These are phyloP conservation scores for Acidomyces sp. DNA, from an alignment of 495 filamentous ascomycete species.

Conservation along the genomic window DNA sequence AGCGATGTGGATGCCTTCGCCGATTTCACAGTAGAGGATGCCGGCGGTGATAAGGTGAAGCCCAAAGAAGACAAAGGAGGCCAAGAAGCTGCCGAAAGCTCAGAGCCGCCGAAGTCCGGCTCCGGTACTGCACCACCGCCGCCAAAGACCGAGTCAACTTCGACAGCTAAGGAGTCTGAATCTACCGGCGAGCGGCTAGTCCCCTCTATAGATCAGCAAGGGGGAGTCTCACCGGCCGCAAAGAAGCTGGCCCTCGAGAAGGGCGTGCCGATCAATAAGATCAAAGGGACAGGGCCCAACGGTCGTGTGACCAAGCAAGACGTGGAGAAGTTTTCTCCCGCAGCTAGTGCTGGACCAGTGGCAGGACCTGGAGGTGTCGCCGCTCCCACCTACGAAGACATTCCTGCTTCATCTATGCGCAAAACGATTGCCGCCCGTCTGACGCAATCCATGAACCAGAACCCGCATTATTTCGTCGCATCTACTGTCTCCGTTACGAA, in stretches of 20 bases:
- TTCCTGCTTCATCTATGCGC: slow-evolving; percentile 81
- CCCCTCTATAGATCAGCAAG: slow-evolving; percentile 68
- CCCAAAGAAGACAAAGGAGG: slow-evolving; percentile 39
- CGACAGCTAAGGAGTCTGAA: slow-evolving; percentile 54
- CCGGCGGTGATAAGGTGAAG: slow-evolving; percentile 66
- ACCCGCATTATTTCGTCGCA: slow-evolving; percentile 96
- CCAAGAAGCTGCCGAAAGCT: slow-evolving; percentile 48
- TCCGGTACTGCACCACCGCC: slow-evolving; percentile 46
- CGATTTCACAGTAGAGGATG: slow-evolving; percentile 76
- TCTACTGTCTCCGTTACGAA: slow-evolving; percentile 78
- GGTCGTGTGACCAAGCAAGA: slow-evolving; percentile 86
- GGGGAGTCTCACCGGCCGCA: slow-evolving; percentile 56
- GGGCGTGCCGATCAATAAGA: slow-evolving; percentile 58
- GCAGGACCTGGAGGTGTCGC: slow-evolving; percentile 31
- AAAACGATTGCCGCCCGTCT: slow-evolving; percentile 92
- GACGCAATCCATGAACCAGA: slow-evolving; percentile 74
- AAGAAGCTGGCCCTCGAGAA: slow-evolving; percentile 76
- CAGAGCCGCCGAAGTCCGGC: slow-evolving; percentile 41
- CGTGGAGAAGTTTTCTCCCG: slow-evolving; percentile 56
- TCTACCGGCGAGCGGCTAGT: slow-evolving; percentile 65
- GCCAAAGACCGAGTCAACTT: slow-evolving; percentile 33
- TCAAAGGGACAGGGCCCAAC: slow-evolving; percentile 80
- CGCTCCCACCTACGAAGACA: slow-evolving; percentile 67
- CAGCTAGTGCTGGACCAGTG: slow-evolving; percentile 21
- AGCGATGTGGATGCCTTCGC: slow-evolving; percentile 77